Evolutionary conservation across 2,329 filamentous ascomycete species (phyloP), one percentile per base, ranked within the genome.

Genomic region (Phaeosphaeria sp.): DNA sequence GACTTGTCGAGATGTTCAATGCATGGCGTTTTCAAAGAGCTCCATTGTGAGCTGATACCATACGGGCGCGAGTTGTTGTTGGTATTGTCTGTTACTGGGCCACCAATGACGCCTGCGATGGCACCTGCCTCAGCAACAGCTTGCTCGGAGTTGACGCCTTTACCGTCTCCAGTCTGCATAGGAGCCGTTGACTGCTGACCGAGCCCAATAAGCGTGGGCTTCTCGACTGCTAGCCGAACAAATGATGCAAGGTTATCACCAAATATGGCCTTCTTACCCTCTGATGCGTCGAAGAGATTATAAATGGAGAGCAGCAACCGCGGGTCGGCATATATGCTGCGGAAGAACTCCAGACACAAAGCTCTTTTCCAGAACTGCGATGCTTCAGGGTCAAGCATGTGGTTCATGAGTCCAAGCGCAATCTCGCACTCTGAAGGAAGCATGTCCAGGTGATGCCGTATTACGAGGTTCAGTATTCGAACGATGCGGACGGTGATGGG

Each of bases 1-100:
- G 88, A 86, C 76, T 98, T 99, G 79, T 99, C 95, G 20, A 98
- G 86, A 63, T 97, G 92, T 68, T 99, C 95, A 60, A 98, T 92
- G 71, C 92, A 97, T 5, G 93, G 90, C 11, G 93, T 90, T 49
- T 92, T 87, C 60, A 97, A 86, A 13, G 89, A 86, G 76, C 95
- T 99, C 93, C 93, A 98, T 71, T 96, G 91, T 3, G 86, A 88
- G 77, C 93, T 97, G 71, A 99, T 93, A 5, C 96, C 96, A 44
- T 83, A 80, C 0, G 87, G 88, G 61, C 86, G 68, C 8, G 92
- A 93, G 49, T 82, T 80, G 0, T 87, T 88, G 62, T 85, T 71
- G 24, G 64, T 64, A 13, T 13, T 36, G 25, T 75, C 90, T 24
- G 85, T 83, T 24, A 89, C 88, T 55, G 89, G 87, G 1, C 87